Evolutionary conservation across 345 rosid genomes (phyloP).

Genomic region (Eucalyptus dawsonii): DNA sequence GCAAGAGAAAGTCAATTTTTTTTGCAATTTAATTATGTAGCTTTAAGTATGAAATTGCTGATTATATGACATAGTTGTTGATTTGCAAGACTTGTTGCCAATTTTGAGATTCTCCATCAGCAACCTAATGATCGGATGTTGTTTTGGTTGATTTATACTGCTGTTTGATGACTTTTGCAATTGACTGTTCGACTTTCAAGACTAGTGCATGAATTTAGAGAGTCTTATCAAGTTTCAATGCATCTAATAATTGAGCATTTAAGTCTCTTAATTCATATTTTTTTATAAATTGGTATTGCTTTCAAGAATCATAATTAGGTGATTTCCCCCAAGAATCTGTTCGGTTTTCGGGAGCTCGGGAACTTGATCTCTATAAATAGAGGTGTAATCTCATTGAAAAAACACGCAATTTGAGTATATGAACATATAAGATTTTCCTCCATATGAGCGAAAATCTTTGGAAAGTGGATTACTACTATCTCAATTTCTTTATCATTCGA

Average conservation of each 20-base stretch:
- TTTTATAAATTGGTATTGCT: background rate
- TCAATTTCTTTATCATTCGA: too few species aligned
- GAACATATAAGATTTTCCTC: background rate
- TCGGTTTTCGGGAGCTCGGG: rapidly evolving
- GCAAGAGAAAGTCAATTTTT: background rate
- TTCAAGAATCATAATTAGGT: background rate
- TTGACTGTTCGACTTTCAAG: background rate
- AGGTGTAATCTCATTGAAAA: background rate
- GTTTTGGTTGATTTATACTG: background rate
- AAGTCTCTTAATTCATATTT: background rate
- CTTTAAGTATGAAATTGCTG: too few species aligned
- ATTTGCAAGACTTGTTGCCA: background rate
- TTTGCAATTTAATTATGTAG: too few species aligned
- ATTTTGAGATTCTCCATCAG: too few species aligned
- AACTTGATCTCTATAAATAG: background rate
- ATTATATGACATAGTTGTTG: too few species aligned
- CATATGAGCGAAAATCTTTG: background rate
- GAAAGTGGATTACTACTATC: background rate
- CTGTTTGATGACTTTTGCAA: background rate
- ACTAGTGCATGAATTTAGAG: background rate
- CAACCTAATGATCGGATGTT: background rate
- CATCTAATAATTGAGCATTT: too few species aligned
- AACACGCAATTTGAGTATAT: background rate
- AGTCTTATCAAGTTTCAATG: background rate
- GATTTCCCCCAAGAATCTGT: background rate